These are phyloP conservation scores for Berberis vulgaris DNA, from an alignment of 164 flowering plant genomes.

Conservation along the genomic window DNA sequence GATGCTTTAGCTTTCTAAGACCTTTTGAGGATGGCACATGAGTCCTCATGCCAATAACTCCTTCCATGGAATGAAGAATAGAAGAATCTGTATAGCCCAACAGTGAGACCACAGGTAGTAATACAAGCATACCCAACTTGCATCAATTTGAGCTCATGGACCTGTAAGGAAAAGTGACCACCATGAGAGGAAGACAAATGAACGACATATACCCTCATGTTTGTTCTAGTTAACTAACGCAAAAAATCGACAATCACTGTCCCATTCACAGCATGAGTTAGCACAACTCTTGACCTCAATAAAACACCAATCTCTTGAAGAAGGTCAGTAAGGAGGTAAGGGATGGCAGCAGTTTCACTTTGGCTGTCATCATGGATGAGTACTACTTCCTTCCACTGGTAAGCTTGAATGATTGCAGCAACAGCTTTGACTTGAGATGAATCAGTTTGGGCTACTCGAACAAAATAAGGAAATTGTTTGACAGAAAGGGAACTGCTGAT, in stretches of 20 bases:
- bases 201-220: not conserved
- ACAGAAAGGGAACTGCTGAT: not conserved
- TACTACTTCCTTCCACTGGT: not conserved
- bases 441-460: slow-evolving; percentile 1
- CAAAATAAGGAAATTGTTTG: not conserved
- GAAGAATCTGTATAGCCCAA: not conserved
- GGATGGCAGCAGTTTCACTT: not conserved
- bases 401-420: not conserved
- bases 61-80: not conserved
- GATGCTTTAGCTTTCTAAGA: not conserved
- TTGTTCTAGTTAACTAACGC: not conserved
- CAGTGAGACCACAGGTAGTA: not conserved
- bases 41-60: not conserved
- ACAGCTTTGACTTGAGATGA: not conserved
- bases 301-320: not conserved
- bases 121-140: not conserved
- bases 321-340: not conserved
- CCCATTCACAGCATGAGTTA: not conserved
- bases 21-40: not conserved
- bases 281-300: not conserved
- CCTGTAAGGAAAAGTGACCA: not conserved
- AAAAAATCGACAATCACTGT: not conserved
- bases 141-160: not conserved
- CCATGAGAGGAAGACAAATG: not conserved
- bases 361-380: not conserved